A percentile compares a stretch with the other conserved stretches of the same genome.
These are phyloP conservation scores for Neofusicoccum umdonicola DNA, from an alignment of 2,329 filamentous ascomycete genomes.

Conservation along the genomic window DNA sequence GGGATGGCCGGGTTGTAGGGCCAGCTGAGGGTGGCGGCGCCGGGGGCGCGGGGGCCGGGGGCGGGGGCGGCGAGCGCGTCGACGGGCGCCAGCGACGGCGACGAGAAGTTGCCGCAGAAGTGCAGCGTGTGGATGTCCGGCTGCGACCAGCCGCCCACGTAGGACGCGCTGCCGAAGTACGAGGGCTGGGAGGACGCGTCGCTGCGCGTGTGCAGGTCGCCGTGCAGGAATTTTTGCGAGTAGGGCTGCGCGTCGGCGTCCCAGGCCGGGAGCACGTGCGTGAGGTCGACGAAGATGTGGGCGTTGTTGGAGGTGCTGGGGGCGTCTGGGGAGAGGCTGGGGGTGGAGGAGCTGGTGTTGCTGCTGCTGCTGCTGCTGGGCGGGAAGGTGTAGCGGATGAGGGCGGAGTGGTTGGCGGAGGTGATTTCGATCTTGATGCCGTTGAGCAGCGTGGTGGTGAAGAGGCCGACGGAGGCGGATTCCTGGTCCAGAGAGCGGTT, in stretches of 20 bases:
- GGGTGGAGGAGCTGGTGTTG: conserved; percentile 6
- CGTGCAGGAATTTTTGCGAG: conserved; percentile 22
- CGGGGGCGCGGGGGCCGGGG: conserved; percentile 12
- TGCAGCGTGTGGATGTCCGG: conserved; percentile 36
- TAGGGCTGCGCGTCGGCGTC: conserved; percentile 26
- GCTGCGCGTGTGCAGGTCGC: conserved; percentile 18
- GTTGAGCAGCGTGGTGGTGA: conserved; percentile 35
- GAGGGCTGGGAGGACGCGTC: conserved; percentile 27
- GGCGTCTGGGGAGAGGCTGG: conserved; percentile 10
- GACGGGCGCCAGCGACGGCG: conserved; percentile 23
- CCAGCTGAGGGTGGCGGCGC: conserved; percentile 24
- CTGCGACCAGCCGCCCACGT: conserved; percentile 42
- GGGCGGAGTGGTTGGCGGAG: conserved; percentile 36
- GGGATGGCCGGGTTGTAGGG: conserved; percentile 20
- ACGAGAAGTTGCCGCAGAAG: conserved; percentile 34
- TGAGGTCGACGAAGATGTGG: conserved; percentile 48
- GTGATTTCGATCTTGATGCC: conserved; percentile 36
- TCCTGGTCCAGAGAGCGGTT: conserved; percentile 28
- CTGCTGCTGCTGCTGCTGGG: background rate
- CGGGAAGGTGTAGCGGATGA: conserved; percentile 40
- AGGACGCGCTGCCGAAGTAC: conserved; percentile 50
- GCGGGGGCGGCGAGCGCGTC: conserved; percentile 27
- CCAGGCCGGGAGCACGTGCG: conserved; percentile 46
- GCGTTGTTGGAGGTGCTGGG: conserved; percentile 28
- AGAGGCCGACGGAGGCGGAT: conserved; percentile 37